Base-by-base conservation (phyloP, 1,139 yeast genomes). In the Candida sanyaensis region DNA sequence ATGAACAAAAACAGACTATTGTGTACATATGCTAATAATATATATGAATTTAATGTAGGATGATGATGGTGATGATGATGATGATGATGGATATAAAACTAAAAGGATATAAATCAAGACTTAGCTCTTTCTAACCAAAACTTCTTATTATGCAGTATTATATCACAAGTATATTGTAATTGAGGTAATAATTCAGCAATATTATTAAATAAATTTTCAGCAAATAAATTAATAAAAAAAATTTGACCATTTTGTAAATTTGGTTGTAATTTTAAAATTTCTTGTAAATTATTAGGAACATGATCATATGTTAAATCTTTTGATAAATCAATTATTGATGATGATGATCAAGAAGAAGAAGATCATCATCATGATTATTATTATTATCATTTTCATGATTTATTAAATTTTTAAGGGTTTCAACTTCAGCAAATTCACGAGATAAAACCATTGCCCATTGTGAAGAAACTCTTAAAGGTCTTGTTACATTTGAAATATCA, bases 401-500 rank as follows among this genome's bases (percentile, higher is more conserved):
- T 4, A 80, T 59, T 46, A 72, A 65, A 30, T 66, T 64, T 54
- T 85, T 89, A 44, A 90, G 69, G 37, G 64, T 64, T 6, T 76
- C 72, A 45, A 90, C 83, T 61, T 88, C 93, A 42, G 77, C 80
- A 58, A 91, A 88, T 65, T 92, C 98, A 54, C 87, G 72, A 1
- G 86, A 78, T 44, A 92, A 76, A 9, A 84, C 83, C 54, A 81
- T 71, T 4, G 96, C 97, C 97, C 98, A 92, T 65, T 86, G 86
- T 1, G 90, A 80, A 10, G 95, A 85, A 4, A 90, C 83, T 40
- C 80, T 70, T 48, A 89, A 70, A 1, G 92, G 90, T 50, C 98
- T 74, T 2, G 96, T 83, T 26, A 91, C 97, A 63, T 92, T 92
- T 31, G 96, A 88, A 44, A 92, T 91, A 66, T 92, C 98, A 1